Percentiles rank a stretch among this genome's conserved stretches.
phyloP scores from a whole-genome alignment of 225 moss, liverwort and hornwort genomes.

The Marchantia paleacea region DNA sequence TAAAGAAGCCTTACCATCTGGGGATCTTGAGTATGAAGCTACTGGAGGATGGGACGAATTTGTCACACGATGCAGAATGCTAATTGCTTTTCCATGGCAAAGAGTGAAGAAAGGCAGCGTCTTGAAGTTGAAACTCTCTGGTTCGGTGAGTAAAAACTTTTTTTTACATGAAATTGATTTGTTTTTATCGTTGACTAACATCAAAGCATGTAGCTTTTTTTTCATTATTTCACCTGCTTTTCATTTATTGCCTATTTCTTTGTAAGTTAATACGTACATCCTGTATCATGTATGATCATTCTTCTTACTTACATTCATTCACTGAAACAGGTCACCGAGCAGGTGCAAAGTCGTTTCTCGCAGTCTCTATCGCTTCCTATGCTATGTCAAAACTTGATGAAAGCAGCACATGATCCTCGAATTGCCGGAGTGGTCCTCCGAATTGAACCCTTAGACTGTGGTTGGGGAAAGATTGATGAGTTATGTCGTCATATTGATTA shows the following conservation, averaged over 20 bases:
- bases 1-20: slow-evolving; percentile 63
- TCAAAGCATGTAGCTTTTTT: neutral
- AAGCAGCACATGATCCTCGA: slow-evolving; percentile 94
- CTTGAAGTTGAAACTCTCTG: slow-evolving; percentile 71
- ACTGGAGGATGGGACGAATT: slow-evolving; percentile 63
- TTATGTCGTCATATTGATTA: slow-evolving; percentile 83
- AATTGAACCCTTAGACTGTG: slow-evolving; percentile 83
- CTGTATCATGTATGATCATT: neutral
- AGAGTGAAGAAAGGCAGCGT: slow-evolving; percentile 94
- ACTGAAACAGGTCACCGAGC: slow-evolving; percentile 78
- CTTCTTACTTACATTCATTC: slow-evolving; percentile 10
- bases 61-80: slow-evolving; percentile 59
- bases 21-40: slow-evolving; percentile 66
- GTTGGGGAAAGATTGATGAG: slow-evolving; percentile 96
- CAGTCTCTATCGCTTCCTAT: slow-evolving; percentile 80
- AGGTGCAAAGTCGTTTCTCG: slow-evolving; percentile 78
- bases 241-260: neutral
- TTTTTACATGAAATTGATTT: neutral
- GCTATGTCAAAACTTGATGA: slow-evolving; percentile 90
- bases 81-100: slow-evolving; percentile 82
- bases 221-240: neutral
- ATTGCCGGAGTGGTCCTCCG: slow-evolving; percentile 72
- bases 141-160: slow-evolving; percentile 52
- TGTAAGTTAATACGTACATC: neutral
- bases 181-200: neutral